These are phyloP conservation scores for Fomitopsis schrenkii DNA, from an alignment of 1,284 basidiomycete species.

Conservation along the genomic window DNA sequence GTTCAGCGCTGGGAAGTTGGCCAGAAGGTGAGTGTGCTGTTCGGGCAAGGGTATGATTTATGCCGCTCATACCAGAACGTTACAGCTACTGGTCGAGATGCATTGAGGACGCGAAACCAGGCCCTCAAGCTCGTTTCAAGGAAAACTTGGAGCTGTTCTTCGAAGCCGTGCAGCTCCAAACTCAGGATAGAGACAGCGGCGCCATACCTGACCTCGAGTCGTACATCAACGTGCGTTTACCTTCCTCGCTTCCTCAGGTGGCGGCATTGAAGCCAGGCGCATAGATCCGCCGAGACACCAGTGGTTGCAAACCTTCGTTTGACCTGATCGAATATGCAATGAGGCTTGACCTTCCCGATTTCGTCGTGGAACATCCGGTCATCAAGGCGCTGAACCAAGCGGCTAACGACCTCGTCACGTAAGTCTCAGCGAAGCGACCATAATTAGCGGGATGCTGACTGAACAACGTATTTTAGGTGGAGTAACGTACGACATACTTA, in stretches of 20 bases:
- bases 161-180: conserved; percentile 33
- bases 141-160: conserved; percentile 34
- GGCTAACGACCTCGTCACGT: conserved; percentile 38
- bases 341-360: conserved; percentile 35
- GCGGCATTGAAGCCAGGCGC: neutral
- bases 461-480: conserved; percentile 17
- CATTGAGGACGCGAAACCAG: conserved; percentile 27
- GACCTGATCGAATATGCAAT: conserved; percentile 38
- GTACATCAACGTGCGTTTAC: conserved; percentile 30
- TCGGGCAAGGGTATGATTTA: neutral
- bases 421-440: neutral
- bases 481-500: conserved; percentile 30
- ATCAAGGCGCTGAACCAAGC: conserved; percentile 32
- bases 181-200: conserved; percentile 26
- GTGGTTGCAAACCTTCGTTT: conserved; percentile 36
- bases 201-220: conserved; percentile 34
- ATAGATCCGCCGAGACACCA: conserved; percentile 21
- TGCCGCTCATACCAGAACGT: neutral
- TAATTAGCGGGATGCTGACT: neutral
- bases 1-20: conserved; percentile 25
- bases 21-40: conserved; percentile 25
- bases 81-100: conserved; percentile 33
- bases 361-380: conserved; percentile 33
- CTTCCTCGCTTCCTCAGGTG: neutral
- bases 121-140: conserved; percentile 32